Percentiles rank a stretch among this genome's conserved stretches.
Conservation (phyloP, 305 asterid species). For the Withania somnifera region DNA sequence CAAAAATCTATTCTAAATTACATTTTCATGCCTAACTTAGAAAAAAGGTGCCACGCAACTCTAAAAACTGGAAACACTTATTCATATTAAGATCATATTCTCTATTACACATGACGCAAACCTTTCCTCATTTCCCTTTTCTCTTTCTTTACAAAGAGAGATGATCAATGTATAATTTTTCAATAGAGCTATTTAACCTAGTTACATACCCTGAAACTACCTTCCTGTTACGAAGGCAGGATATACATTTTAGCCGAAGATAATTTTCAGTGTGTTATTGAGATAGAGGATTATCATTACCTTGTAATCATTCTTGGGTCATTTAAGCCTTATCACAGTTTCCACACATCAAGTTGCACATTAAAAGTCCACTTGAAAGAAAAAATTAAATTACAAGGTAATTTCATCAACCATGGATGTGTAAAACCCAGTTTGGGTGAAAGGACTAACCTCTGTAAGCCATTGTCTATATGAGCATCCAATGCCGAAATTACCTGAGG, state of each 20-base stretch:
- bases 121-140: neutral
- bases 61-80: neutral
- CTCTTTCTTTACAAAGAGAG: neutral
- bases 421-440: neutral
- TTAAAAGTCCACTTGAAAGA: neutral
- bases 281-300: neutral
- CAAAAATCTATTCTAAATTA: neutral
- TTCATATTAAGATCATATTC: neutral
- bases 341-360: neutral
- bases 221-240: neutral
- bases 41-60: neutral
- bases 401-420: neutral
- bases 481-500: constrained; percentile 60
- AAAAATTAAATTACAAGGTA: neutral
- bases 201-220: neutral
- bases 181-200: neutral
- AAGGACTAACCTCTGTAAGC: constrained; percentile 48
- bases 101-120: neutral
- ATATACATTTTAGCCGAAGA: neutral
- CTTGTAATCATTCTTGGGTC: neutral
- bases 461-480: constrained; percentile 71
- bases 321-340: neutral
- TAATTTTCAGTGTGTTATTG: neutral
- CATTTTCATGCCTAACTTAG: neutral
- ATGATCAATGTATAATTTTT: neutral